A percentile compares a stretch with the other conserved stretches of the same genome.
Conservation (phyloP, 2,329 filamentous ascomycete species). For the Fusarium ambrosium region DNA sequence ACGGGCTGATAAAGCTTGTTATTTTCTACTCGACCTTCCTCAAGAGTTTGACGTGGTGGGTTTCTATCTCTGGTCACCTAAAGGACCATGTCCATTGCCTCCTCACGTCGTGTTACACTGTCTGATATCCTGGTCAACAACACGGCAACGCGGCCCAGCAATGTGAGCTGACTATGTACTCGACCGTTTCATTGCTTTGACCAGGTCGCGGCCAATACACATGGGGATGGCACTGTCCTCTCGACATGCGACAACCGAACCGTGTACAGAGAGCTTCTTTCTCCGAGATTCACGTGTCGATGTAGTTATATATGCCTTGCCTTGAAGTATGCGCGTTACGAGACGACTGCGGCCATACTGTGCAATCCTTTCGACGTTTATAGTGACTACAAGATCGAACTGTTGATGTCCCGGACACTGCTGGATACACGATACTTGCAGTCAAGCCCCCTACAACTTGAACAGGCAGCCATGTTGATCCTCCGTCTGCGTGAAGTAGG, state of each 20-base stretch:
- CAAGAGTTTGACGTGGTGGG: constrained; percentile 70
- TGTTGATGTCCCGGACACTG: background rate
- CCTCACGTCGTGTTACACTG: constrained; percentile 61
- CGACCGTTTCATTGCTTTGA: background rate
- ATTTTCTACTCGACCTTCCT: constrained; percentile 65
- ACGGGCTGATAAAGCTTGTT: constrained; percentile 61
- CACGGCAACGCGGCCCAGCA: constrained; percentile 52
- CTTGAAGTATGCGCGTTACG: background rate
- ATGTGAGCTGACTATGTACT: background rate
- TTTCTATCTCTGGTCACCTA: too few relatives aligned
- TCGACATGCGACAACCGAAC: too few relatives aligned
- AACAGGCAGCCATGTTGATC: constrained; percentile 56
- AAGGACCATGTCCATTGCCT: constrained; percentile 64
- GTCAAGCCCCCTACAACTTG: constrained; percentile 54
- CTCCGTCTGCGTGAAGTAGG: constrained; percentile 55
- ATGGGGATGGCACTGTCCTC: constrained; percentile 48
- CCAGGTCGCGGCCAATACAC: constrained; percentile 53
- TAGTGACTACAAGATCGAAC: background rate
- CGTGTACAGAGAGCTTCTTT: background rate
- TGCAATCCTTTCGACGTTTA: background rate
- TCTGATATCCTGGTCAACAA: constrained; percentile 68
- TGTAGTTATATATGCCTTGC: background rate
- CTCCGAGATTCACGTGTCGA: background rate
- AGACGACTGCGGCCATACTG: background rate
- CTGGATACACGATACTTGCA: background rate